Percentiles rank a stretch among this genome's conserved stretches.
Evolutionary conservation across 73 alveolate species (phyloP).

Genomic region (Tetrahymena borealis): DNA sequence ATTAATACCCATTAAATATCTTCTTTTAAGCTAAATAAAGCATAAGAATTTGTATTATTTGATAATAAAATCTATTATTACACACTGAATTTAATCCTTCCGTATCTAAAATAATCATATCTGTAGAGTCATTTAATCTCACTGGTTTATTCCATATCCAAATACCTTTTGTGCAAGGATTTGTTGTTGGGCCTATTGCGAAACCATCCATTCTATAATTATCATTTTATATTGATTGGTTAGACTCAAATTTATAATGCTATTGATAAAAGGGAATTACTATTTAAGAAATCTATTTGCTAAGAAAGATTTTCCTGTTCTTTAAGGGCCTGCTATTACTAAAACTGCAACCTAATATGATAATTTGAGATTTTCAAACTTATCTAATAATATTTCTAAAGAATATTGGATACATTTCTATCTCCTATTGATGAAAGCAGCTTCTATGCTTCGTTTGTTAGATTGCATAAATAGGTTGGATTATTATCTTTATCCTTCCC

Average conservation of each 20-base stretch:
- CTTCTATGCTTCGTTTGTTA: slow-evolving; percentile 6
- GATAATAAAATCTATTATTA: too few relatives aligned
- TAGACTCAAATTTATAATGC: background rate
- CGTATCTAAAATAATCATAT: slow-evolving; percentile 77
- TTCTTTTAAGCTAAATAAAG: too few relatives aligned
- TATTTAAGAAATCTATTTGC: slow-evolving; percentile 72
- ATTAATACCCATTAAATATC: too few relatives aligned
- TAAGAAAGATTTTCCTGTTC: slow-evolving; percentile 87
- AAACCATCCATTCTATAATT: slow-evolving; percentile 68
- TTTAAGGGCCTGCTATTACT: slow-evolving; percentile 84
- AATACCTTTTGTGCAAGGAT: slow-evolving; percentile 94
- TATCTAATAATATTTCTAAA: background rate
- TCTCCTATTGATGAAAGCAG: slow-evolving; percentile 12
- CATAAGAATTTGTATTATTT: too few relatives aligned
- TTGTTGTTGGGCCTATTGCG: slow-evolving; percentile 80
- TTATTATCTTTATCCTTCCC: background rate
- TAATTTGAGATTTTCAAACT: background rate
- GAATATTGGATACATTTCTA: background rate
- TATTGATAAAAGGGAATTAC: background rate
- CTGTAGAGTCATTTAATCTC: slow-evolving; percentile 47
- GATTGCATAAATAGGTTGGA: background rate
- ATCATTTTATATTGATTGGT: slow-evolving; percentile 8
- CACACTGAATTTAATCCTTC: slow-evolving; percentile 86
- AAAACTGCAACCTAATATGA: slow-evolving; percentile 63
- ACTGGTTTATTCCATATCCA: slow-evolving; percentile 95